phyloP scores from a whole-genome alignment of 139 green algal genomes.

The Astrephomene gubernaculifera region DNA sequence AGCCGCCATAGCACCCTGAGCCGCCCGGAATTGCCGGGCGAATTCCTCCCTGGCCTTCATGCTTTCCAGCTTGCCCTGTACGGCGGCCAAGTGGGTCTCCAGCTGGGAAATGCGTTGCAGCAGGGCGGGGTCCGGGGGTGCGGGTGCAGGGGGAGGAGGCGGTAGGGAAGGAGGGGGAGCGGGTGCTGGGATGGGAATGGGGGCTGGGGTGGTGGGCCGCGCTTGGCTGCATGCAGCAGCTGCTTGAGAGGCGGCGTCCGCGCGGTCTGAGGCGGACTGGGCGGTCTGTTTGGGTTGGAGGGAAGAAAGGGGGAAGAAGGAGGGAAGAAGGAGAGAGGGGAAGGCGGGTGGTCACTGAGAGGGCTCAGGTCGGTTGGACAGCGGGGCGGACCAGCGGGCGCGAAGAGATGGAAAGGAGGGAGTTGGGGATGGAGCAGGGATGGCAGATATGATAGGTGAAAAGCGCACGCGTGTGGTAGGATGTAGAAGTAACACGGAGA shows the following conservation, averaged over 20 bases:
- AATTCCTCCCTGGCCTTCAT: constrained; percentile 42
- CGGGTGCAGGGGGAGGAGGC: too few relatives aligned
- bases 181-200: constrained; percentile 3
- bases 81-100: neutral
- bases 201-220: neutral
- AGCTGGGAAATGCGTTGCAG: constrained; percentile 1
- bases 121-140: neutral
- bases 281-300: neutral
- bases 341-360: neutral
- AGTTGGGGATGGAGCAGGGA: neutral
- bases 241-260: neutral
- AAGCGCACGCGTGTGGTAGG: too few relatives aligned
- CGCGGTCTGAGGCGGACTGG: neutral
- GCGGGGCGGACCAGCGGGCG: neutral
- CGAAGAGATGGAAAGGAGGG: neutral
- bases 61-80: constrained; percentile 37
- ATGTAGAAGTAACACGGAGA: too few relatives aligned
- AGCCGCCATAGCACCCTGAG: neutral
- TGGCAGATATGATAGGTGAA: too few relatives aligned
- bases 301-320: neutral
- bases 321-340: neutral
- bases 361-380: neutral
- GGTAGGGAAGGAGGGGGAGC: neutral
- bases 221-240: neutral
- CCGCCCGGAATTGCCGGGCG: constrained; percentile 22